Base-by-base conservation (phyloP, 768 basidiomycete species). In the Strobilomyces dryophilus region DNA sequence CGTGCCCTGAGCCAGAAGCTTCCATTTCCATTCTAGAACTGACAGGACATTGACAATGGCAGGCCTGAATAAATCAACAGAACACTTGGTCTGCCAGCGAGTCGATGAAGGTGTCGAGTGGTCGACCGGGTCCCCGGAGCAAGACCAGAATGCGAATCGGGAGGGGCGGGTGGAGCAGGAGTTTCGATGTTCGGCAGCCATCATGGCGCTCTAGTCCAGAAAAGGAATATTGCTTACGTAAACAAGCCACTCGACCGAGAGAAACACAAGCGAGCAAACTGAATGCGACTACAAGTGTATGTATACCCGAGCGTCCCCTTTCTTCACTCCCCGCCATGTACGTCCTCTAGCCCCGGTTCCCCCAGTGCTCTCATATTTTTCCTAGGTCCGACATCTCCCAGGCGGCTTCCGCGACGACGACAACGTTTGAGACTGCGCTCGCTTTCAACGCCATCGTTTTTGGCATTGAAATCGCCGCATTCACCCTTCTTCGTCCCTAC, bases 351-450 rank as follows among this genome's bases (percentile, higher is more conserved):
- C 10, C 1, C 4, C 8, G 6, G 8, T 40, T 29, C 8, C n/a
- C 0, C 27, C 17, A 1, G 9, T 5, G 5, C n/a, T n/a, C 45
- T 58, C 36, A 58, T 26, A 8, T 4, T 51, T 47, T 1, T 17
- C 27, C 10, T 34, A 79, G 76, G 77, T 74, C 79, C 5, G 57
- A 66, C 58, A 64, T 74, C 41, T 43, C 52, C 41, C 74, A 14
- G 35, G 79, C 86, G 4, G 67, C 67, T 35, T 76, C 77, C 49
- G 85, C 90, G 52, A 87, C 91, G 29, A 90, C 89, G 0, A 59
- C 76, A 40, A 84, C 89, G 10, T 98, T 98, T 66, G 68, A 87
- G 40, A 87, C 95, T 7, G 89, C 95, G 4, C 79, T 98, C 42
- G 81, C 84, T 17, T 84, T 94, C 76, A 98, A 98, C 66, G 76